Evolutionary conservation across 352 stramenopile genomes (phyloP).

Genomic region (Pythium rhizo-oryzae): DNA sequence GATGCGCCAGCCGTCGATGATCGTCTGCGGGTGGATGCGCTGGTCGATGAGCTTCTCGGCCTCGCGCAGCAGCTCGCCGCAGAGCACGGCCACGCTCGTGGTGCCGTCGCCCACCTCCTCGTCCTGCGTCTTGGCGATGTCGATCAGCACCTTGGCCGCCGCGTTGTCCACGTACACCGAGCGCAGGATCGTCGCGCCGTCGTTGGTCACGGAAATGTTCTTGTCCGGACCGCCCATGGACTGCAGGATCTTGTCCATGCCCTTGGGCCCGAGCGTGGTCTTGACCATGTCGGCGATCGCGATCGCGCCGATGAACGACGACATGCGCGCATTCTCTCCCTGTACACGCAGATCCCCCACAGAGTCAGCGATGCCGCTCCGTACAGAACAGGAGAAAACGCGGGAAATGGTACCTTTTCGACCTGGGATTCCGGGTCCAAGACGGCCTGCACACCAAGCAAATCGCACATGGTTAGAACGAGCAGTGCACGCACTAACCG

Average conservation of each 20-base stretch:
- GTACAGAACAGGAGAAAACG: too few species aligned
- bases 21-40: slow-evolving; percentile 98
- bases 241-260: slow-evolving; percentile 99
- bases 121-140: slow-evolving; percentile 99
- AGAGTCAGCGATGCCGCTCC: too few species aligned
- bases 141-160: slow-evolving; percentile 98
- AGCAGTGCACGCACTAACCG: not conserved
- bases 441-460: slow-evolving; percentile 42
- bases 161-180: slow-evolving; percentile 98
- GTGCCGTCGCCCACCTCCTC: slow-evolving; percentile 99
- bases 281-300: slow-evolving; percentile 99
- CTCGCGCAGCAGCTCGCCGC: slow-evolving; percentile 97
- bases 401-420: slow-evolving; percentile 52
- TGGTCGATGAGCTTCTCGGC: slow-evolving; percentile 96
- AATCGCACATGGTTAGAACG: slow-evolving; percentile 5
- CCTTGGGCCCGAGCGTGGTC: slow-evolving; percentile 99
- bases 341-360: slow-evolving; percentile 29
- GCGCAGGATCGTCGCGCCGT: slow-evolving; percentile 98
- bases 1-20: slow-evolving; percentile 98
- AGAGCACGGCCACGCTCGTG: slow-evolving; percentile 96
- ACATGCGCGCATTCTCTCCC: slow-evolving; percentile 99
- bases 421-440: slow-evolving; percentile 83
- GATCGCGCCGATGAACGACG: slow-evolving; percentile 99
- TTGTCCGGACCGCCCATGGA: slow-evolving; percentile 85
- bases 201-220: slow-evolving; percentile 97